These are phyloP conservation scores for Lactifluus hygrophoroides DNA, from an alignment of 768 basidiomycete species.

Conservation along the genomic window DNA sequence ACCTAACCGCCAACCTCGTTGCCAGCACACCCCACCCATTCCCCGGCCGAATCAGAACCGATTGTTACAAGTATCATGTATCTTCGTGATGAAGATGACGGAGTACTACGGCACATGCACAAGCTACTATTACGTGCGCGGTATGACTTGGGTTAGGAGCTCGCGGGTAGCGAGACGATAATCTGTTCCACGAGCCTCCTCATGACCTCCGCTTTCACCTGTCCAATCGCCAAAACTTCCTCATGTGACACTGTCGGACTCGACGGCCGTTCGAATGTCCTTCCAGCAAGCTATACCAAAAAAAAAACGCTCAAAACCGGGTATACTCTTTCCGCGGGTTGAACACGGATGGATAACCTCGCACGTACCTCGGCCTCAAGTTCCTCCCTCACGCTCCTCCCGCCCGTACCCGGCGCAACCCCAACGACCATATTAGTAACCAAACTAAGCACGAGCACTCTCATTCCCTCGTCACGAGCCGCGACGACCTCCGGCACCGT, in stretches of 20 bases:
- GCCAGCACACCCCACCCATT: not conserved
- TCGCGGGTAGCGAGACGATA: constrained; percentile 27
- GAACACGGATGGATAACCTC: not conserved
- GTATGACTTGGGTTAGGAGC: not conserved
- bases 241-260: constrained; percentile 60
- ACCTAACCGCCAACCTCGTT: not conserved
- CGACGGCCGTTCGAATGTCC: constrained; percentile 33
- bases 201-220: constrained; percentile 63
- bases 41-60: not conserved
- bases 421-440: constrained; percentile 72
- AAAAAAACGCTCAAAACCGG: constrained; percentile 1
- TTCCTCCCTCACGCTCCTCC: constrained; percentile 26
- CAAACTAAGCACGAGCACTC: constrained; percentile 72
- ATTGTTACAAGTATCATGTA: not conserved
- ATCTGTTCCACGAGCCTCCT: constrained; percentile 59
- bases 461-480: constrained; percentile 64
- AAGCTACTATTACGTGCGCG: not conserved
- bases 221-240: constrained; percentile 64
- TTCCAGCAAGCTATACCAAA: constrained; percentile 51
- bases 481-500: constrained; percentile 85
- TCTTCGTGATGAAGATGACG: too few relatives aligned
- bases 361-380: constrained; percentile 49
- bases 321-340: not conserved
- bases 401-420: constrained; percentile 47
- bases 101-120: not conserved